phyloP scores from a whole-genome alignment of 306 rosid species.

The Luffa acutangula region DNA sequence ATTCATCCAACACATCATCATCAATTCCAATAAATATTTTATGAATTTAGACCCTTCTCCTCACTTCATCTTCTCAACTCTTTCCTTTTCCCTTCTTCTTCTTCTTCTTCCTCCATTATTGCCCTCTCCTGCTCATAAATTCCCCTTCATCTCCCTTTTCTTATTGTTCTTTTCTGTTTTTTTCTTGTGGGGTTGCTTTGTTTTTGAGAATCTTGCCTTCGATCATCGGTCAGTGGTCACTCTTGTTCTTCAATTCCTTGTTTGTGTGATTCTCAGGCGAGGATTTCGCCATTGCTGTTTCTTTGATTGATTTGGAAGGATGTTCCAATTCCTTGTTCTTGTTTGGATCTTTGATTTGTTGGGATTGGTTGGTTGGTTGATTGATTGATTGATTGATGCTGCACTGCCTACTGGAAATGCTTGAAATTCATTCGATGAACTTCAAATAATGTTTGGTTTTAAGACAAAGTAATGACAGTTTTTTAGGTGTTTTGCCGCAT shows the following conservation, averaged over 20 bases:
- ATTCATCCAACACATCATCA: neutral
- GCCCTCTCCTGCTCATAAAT: neutral
- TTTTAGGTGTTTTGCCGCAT: neutral
- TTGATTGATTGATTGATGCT: neutral
- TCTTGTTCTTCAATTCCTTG: neutral
- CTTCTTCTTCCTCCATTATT: conserved; percentile 4
- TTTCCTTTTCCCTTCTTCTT: neutral
- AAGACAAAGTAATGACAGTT: neutral
- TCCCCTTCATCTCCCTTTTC: neutral
- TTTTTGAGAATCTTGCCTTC: conserved; percentile 6
- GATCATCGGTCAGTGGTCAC: conserved; percentile 3
- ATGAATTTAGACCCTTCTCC: neutral
- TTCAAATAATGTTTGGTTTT: neutral
- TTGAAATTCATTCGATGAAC: neutral
- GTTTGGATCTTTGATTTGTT: conserved; percentile 1
- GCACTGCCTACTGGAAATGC: neutral
- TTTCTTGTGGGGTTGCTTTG: neutral
- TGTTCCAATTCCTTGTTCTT: neutral
- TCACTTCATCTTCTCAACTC: neutral
- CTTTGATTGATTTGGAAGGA: neutral
- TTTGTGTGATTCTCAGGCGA: neutral
- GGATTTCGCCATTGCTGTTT: neutral
- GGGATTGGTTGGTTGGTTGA: neutral
- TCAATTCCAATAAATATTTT: neutral
- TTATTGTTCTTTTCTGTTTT: neutral